Evolutionary conservation across 495 filamentous ascomycete genomes (phyloP), one percentile per base, ranked within the genome.

Genomic region (Xylaria acuta): DNA sequence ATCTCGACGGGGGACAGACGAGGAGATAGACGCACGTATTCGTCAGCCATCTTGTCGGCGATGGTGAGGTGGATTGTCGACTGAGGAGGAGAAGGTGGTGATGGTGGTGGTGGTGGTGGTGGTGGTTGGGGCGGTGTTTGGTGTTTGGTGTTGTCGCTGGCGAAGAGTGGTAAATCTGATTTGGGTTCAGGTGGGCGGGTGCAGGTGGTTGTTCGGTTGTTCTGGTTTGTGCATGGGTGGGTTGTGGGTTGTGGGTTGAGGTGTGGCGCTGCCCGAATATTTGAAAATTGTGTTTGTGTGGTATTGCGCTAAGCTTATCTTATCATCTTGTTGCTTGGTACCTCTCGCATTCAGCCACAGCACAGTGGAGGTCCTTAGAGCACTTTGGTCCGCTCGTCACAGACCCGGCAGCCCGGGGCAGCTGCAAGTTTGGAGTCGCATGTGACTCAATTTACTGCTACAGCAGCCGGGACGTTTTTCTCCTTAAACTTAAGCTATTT

Each of bases 11-110:
- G 30, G 72, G 11, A 49, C 40, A 56, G 41, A 70, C 63, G 54
- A 54, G 56, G 27, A 51, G 25, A 43, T 43, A n/a, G 68, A 92
- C 93, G 86, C 87, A 95, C 93, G 88, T 97, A 97, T 87, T 94
- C 91, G 88, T 97, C 94, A 89, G 94, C 94, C 94, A 97, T 97
- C 87, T 86, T 94, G 89, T 83, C 80, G 77, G 77, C 32, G n/a
- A 25, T 71, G 49, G 32, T 56, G 22, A 25, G 87, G 83, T 85
- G 82, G 84, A 81, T 79, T 77, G 77, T 80, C 78, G 80, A 83
- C 82, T 34, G 86, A 84, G 83, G 84, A 45, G 12, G 40, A n/a
- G n/a, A n/a, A n/a, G n/a, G n/a, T n/a, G n/a, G n/a, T 34, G 36
- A 25, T 83, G 85, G 85, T 80, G 74, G 71, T 80, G 75, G 81